Conservation (phyloP, 352 stramenopile species). For the Globisporangium paddicum region DNA sequence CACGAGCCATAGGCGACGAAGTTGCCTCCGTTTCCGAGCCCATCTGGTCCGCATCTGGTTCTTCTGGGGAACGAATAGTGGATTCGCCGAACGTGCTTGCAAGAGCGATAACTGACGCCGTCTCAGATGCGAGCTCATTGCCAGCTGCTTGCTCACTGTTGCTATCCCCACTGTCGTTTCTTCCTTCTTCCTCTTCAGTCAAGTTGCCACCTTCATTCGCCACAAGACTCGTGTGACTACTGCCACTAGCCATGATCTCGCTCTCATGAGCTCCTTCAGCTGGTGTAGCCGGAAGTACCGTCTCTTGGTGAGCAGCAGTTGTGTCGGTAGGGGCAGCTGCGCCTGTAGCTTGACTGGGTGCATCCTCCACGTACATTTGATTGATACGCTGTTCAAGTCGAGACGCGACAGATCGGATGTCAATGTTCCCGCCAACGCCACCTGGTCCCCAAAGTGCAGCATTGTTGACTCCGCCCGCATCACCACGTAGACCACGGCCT, state of each 20-base stretch:
- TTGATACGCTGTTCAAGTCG: constrained; percentile 74
- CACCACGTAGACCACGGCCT: constrained; percentile 33
- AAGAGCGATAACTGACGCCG: constrained; percentile 77
- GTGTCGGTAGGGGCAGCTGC: not conserved
- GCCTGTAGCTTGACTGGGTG: constrained; percentile 11
- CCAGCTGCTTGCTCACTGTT: constrained; percentile 13
- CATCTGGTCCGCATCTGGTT: constrained; percentile 47
- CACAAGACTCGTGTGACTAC: constrained; percentile 13
- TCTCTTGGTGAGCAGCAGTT: not conserved
- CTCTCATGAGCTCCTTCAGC: constrained; percentile 18
- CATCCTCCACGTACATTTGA: constrained; percentile 34
- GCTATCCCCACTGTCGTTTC: constrained; percentile 1
- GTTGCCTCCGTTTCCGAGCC: constrained; percentile 34
- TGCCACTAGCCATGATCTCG: constrained; percentile 32
- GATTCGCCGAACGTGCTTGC: constrained; percentile 80
- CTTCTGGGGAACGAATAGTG: constrained; percentile 66
- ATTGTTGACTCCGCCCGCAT: constrained; percentile 18
- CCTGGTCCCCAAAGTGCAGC: constrained; percentile 32
- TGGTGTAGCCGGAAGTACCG: not conserved
- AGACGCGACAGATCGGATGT: constrained; percentile 66
- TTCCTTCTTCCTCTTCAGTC: constrained; percentile 11
- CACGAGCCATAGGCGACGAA: constrained; percentile 21
- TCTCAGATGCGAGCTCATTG: constrained; percentile 36
- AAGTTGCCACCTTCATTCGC: constrained; percentile 12
- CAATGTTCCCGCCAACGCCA: constrained; percentile 29